phyloP scores from a whole-genome alignment of 2,329 filamentous ascomycete species.

The Fusarium musae region DNA sequence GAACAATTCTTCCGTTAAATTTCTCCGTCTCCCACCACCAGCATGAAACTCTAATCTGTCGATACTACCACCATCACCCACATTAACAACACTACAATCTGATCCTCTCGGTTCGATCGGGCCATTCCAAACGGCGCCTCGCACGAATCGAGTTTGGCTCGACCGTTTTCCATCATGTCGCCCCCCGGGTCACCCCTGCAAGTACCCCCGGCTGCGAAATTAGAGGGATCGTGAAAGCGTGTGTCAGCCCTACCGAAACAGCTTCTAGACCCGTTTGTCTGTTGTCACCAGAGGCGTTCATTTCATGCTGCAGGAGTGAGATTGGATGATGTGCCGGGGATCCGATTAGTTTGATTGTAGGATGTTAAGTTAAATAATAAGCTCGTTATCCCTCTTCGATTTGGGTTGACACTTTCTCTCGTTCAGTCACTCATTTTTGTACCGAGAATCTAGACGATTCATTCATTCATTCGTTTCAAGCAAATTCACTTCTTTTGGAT shows the following conservation, averaged over 20 bases:
- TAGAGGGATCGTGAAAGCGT: constrained; percentile 35
- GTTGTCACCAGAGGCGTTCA: not conserved
- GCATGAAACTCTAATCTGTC: not conserved
- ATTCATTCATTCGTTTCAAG: constrained; percentile 28
- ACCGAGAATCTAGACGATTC: not conserved
- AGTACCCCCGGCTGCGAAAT: constrained; percentile 33
- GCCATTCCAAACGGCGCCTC: constrained; percentile 25
- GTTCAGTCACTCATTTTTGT: constrained; percentile 25
- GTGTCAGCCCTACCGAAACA: constrained; percentile 45
- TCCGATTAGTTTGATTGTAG: not conserved
- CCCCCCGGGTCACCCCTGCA: constrained; percentile 21
- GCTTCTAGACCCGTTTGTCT: constrained; percentile 27
- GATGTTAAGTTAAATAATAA: constrained; percentile 8
- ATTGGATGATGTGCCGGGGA: constrained; percentile 28
- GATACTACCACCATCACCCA: not conserved
- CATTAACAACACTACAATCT: not conserved
- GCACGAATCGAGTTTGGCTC: constrained; percentile 12
- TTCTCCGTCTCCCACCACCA: not conserved
- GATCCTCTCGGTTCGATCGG: constrained; percentile 21
- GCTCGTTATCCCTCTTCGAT: not conserved
- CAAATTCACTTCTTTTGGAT: constrained; percentile 10
- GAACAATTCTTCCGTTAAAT: not conserved
- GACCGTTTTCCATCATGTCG: constrained; percentile 20
- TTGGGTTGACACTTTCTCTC: constrained; percentile 1
- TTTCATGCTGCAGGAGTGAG: constrained; percentile 17